Base-by-base conservation (phyloP, 2,329 filamentous ascomycete genomes). In the Aspergillus felis region DNA sequence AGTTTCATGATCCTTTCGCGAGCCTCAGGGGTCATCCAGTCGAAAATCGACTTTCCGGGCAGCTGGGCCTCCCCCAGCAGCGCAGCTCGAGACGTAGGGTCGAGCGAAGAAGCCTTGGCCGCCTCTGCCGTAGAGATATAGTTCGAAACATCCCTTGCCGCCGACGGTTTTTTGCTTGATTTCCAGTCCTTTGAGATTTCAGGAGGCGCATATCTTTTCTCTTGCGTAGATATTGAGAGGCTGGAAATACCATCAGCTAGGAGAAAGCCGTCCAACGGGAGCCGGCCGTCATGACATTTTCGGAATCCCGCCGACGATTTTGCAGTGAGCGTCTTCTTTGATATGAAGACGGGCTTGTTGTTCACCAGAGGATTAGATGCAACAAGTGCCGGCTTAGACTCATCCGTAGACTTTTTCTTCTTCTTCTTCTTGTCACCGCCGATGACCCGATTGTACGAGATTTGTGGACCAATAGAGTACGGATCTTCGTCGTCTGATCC, bases 401-500 rank as follows among this genome's bases (percentile, higher is more conserved):
- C 67, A 17, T 70, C 71, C 1, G 58, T 48, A 20, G 69, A 49
- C 57, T 81, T 80, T 46, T 84, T 85, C 68, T 88, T 87, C 66
- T 84, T 89, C 71, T 91, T 92, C 71, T 88, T 89, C 73, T 90
- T 96, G 61, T 92, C 88, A 0, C 87, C 89, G 20, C 91, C 92
- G 58, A 97, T 85, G 4, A 88, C 82, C 44, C 87, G 85, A 66
- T 90, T 96, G 74, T 96, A 96, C 12, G 88, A 91, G 71, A 97
- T 95, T 64, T 87, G 88, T 0, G 94, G 94, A 0, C 93, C 93
- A 54, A 97, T 87, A 57, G 93, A 90, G 70, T 96, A 97, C 0
- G 91, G 90, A 67, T 97, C 92, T 66, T 97, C 94, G 49, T 97
- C 92, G 64, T 97, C 94, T 4, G 93, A 97, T 10, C 92, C 92